A percentile compares a stretch with the other conserved stretches of the same genome.
These are phyloP conservation scores for Xerocomus potaroensis DNA, from an alignment of 768 basidiomycete genomes.

Conservation along the genomic window DNA sequence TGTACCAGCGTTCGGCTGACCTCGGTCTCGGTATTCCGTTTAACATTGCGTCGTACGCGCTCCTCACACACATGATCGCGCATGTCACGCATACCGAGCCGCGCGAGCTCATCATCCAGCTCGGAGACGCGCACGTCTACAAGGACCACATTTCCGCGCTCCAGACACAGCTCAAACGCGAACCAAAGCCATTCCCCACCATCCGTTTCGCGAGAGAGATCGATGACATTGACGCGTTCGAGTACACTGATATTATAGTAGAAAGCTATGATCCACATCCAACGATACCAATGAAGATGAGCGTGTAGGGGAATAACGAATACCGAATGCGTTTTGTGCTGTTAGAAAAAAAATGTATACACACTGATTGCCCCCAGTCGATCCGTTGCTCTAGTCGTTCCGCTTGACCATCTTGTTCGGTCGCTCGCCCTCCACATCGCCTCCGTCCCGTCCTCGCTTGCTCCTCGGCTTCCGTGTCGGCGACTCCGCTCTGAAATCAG, in stretches of 20 bases:
- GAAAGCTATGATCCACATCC: constrained; percentile 85
- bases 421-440: constrained; percentile 12
- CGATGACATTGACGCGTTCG: constrained; percentile 75
- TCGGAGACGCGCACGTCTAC: constrained; percentile 98
- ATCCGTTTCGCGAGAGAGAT: constrained; percentile 67
- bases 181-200: constrained; percentile 80
- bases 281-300: constrained; percentile 94
- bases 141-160: constrained; percentile 88
- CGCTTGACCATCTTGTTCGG: constrained; percentile 22
- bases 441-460: constrained; percentile 22
- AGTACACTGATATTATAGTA: constrained; percentile 74
- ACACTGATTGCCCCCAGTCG: no score
- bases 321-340: no score
- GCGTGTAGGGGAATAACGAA: constrained; percentile 44
- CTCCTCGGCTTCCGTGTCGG: constrained; percentile 28
- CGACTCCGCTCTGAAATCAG: constrained; percentile 29
- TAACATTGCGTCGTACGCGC: constrained; percentile 98
- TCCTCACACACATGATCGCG: constrained; percentile 98
- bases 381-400: neutral
- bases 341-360: no score
- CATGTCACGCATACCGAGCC: constrained; percentile 82
- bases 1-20: constrained; percentile 98
- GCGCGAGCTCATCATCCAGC: constrained; percentile 89
- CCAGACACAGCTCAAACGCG: constrained; percentile 69
- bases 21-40: constrained; percentile 97